These are phyloP conservation scores for Phytophthora megakarya DNA, from an alignment of 352 stramenopile genomes.

Conservation along the genomic window DNA sequence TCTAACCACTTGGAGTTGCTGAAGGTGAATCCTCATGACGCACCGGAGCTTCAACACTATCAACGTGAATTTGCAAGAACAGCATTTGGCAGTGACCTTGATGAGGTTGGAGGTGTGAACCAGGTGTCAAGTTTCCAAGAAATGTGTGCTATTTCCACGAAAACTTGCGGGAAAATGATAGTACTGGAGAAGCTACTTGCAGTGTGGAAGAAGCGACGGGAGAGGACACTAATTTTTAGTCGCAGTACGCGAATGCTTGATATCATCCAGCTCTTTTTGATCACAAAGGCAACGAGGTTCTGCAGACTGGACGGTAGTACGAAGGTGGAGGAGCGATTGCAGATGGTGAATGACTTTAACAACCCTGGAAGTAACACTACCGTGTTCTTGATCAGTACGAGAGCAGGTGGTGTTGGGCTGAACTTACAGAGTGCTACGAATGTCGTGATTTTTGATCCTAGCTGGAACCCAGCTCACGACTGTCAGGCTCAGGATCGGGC, in stretches of 20 bases:
- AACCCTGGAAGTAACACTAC: constrained; percentile 51
- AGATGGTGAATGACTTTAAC: constrained; percentile 82
- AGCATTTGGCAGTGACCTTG: constrained; percentile 63
- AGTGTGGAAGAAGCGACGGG: constrained; percentile 62
- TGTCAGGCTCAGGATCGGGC: constrained; percentile 84
- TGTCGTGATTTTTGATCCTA: constrained; percentile 88
- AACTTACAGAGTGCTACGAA: constrained; percentile 84
- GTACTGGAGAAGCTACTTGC: constrained; percentile 74
- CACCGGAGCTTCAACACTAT: constrained; percentile 57
- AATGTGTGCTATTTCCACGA: constrained; percentile 59
- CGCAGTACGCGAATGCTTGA: constrained; percentile 82
- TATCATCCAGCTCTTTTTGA: constrained; percentile 79
- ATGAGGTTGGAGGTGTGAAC: constrained; percentile 57
- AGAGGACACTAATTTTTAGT: constrained; percentile 81
- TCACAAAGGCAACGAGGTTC: constrained; percentile 68
- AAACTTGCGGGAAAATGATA: constrained; percentile 85
- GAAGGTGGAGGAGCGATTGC: constrained; percentile 72
- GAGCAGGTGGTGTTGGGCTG: constrained; percentile 72
- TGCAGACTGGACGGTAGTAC: constrained; percentile 72
- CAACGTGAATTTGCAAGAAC: constrained; percentile 55
- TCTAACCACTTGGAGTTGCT: constrained; percentile 84
- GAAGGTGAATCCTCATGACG: constrained; percentile 69
- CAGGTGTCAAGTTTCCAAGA: constrained; percentile 65
- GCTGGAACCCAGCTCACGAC: constrained; percentile 88
- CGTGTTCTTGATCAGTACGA: constrained; percentile 83